Evolutionary conservation across 306 rosid species (phyloP), one percentile per base, ranked within the genome.

Genomic region (Quercus glauca): DNA sequence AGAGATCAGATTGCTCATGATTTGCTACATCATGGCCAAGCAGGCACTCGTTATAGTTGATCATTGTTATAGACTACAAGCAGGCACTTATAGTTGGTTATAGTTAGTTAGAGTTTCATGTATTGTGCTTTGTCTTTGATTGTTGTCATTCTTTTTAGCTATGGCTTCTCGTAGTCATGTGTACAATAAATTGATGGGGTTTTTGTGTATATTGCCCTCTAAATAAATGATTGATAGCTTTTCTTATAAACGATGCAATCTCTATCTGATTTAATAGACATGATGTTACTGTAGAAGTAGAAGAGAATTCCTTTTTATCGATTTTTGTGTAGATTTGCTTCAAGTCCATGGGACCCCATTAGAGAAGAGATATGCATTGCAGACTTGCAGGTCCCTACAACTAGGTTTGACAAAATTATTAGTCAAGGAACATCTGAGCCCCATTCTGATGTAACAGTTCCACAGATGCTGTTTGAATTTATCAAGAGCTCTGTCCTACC

Each of bases 1-100:
- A 89, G 98, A 43, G 98, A 93, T 64, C 81, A 69, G 45, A 91
- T 93, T 49, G 97, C 98, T 52, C 93, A 91, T 67, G 81, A 90
- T 76, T 81, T 93, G 91, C 72, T 91, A 26, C 97, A 90, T 85
- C 90, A 84, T 88, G 91, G 93, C 58, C 88, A 88, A 29, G 95
- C 89, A 1, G 93, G 91, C 77, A 79, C 84, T 12, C 63, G 75
- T 53, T 89, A 60, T 25, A 60, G 19, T 20, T 12, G 67, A 58
- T 85, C 63, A 49, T 49, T 49, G 12, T 84, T 77, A 17, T n/a
- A n/a, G n/a, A n/a, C n/a, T n/a, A n/a, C n/a, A n/a, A n/a, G n/a
- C n/a, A n/a, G n/a, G n/a, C n/a, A n/a, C n/a, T n/a, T n/a, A n/a
- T 79, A 76, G 83, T 51, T 14, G 8, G 29, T n/a, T 19, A 49